Percentiles rank a stretch among this genome's conserved stretches.
Evolutionary conservation across 2,329 filamentous ascomycete genomes (phyloP).

Genomic region (Fusarium napiforme): DNA sequence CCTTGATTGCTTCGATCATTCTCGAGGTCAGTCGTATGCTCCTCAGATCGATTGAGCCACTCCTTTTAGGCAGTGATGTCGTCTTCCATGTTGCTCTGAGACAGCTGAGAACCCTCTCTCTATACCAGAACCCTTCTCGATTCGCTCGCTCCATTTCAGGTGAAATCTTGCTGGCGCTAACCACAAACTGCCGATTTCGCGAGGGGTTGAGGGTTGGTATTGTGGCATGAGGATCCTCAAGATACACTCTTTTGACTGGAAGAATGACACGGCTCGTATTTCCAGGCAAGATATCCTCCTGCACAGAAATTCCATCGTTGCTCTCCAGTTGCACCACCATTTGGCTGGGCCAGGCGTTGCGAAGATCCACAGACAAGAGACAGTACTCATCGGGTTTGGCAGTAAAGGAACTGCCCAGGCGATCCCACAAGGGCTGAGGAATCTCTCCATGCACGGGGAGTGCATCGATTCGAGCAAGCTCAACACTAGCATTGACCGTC

Average conservation of each 20-base stretch:
- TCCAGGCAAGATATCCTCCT: slow-evolving; percentile 71
- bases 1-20: slow-evolving; percentile 85
- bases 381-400: slow-evolving; percentile 73
- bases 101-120: slow-evolving; percentile 79
- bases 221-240: slow-evolving; percentile 79
- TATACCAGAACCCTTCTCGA: slow-evolving; percentile 91
- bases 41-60: slow-evolving; percentile 79
- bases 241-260: slow-evolving; percentile 77
- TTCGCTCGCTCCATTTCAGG: slow-evolving; percentile 81
- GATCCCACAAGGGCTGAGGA: slow-evolving; percentile 68
- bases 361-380: slow-evolving; percentile 82
- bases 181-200: slow-evolving; percentile 91
- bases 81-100: slow-evolving; percentile 79
- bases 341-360: slow-evolving; percentile 89
- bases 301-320: slow-evolving; percentile 60
- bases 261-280: slow-evolving; percentile 80
- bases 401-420: slow-evolving; percentile 50
- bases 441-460: slow-evolving; percentile 77
- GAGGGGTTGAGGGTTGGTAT: slow-evolving; percentile 85
- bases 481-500: slow-evolving; percentile 91
- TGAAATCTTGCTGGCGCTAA: slow-evolving; percentile 81
- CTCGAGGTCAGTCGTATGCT: slow-evolving; percentile 77
- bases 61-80: slow-evolving; percentile 60
- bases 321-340: slow-evolving; percentile 73
- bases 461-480: slow-evolving; percentile 82